These are phyloP conservation scores for Ophiostoma angusticollis DNA, from an alignment of 2,329 filamentous ascomycete genomes.

Conservation along the genomic window DNA sequence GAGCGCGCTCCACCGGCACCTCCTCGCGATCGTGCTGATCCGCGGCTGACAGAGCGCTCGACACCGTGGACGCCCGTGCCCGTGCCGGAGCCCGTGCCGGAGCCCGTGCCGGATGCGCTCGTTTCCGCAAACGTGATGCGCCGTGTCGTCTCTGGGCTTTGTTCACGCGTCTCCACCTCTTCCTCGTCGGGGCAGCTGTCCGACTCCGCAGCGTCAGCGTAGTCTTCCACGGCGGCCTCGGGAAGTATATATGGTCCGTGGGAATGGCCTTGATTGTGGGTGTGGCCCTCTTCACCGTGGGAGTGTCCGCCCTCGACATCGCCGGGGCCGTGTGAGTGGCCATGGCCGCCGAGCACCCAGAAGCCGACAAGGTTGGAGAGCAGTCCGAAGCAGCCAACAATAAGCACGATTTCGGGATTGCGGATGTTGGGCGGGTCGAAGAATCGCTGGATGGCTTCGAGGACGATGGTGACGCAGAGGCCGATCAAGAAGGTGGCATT, in stretches of 20 bases:
- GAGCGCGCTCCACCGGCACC: constrained; percentile 26
- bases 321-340: constrained; percentile 60
- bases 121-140: constrained; percentile 33
- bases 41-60: constrained; percentile 14
- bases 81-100: no score
- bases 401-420: constrained; percentile 75
- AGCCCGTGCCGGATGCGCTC: no score
- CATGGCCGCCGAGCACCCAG: constrained; percentile 84
- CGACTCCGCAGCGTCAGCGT: constrained; percentile 20
- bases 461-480: constrained; percentile 87
- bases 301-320: constrained; percentile 24
- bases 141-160: constrained; percentile 23
- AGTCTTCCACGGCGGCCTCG: constrained; percentile 35
- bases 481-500: constrained; percentile 97
- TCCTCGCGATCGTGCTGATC: constrained; percentile 22
- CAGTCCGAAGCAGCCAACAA: constrained; percentile 77
- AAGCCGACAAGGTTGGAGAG: constrained; percentile 82
- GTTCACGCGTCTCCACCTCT: constrained; percentile 22
- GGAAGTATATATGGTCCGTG: constrained; percentile 14
- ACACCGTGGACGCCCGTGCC: no score
- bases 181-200: constrained; percentile 38
- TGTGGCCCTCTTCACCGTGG: constrained; percentile 35
- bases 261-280: constrained; percentile 18
- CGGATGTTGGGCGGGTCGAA: constrained; percentile 79
- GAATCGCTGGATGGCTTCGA: constrained; percentile 86